phyloP scores from a whole-genome alignment of 2,329 filamentous ascomycete genomes.

The Claviceps sp. region DNA sequence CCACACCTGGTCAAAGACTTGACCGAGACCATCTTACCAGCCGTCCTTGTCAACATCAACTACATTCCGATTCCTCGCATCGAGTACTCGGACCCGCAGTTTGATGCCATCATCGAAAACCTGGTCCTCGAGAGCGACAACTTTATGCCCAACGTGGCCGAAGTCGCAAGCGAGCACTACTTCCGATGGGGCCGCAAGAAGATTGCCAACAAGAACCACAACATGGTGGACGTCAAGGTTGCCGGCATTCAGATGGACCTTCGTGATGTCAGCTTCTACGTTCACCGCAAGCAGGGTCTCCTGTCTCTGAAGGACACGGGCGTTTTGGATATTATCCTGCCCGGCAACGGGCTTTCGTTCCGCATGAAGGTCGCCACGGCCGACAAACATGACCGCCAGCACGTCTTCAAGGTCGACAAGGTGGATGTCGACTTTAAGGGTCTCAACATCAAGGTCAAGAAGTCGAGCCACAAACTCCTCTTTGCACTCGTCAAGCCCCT shows the following conservation, averaged over 20 bases:
- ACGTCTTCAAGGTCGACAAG: constrained; percentile 92
- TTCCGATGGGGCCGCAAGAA: constrained; percentile 91
- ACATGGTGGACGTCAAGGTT: constrained; percentile 70
- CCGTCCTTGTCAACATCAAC: constrained; percentile 66
- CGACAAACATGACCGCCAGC: constrained; percentile 57
- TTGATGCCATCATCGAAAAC: constrained; percentile 89
- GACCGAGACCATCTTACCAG: constrained; percentile 73
- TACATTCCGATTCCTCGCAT: constrained; percentile 92
- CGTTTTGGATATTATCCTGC: constrained; percentile 77
- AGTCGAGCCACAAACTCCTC: constrained; percentile 89
- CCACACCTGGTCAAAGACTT: constrained; percentile 83
- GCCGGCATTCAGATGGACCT: constrained; percentile 89
- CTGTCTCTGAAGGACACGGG: constrained; percentile 77
- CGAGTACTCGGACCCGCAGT: constrained; percentile 71
- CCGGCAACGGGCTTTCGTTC: constrained; percentile 80
- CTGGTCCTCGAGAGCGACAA: constrained; percentile 93
- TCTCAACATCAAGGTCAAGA: constrained; percentile 77
- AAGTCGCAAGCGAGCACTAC: constrained; percentile 85
- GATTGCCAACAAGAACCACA: constrained; percentile 65
- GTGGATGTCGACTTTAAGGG: constrained; percentile 72
- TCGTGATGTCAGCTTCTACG: constrained; percentile 80
- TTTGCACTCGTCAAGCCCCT: constrained; percentile 80
- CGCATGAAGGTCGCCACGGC: constrained; percentile 78
- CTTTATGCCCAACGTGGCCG: constrained; percentile 82
- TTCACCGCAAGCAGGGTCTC: constrained; percentile 92